Conservation (phyloP, 2,329 filamentous ascomycete genomes). For the Pseudopithomyces maydicus region DNA sequence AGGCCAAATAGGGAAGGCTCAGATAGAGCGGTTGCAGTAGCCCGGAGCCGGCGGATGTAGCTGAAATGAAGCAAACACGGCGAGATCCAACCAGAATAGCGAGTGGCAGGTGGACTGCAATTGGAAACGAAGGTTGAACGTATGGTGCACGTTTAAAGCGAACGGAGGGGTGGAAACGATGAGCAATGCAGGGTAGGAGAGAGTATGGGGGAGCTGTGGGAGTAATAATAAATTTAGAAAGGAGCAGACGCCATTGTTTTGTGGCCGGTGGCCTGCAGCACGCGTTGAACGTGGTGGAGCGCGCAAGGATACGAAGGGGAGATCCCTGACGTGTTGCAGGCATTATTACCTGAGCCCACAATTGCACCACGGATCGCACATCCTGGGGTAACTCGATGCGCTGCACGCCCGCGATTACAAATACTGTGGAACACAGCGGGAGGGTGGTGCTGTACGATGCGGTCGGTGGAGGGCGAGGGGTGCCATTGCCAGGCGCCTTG, state of each 20-base stretch:
- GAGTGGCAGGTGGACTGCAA: conserved; percentile 8
- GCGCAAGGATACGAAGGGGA: conserved; percentile 26
- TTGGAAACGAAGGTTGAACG: conserved; percentile 21
- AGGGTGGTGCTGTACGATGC: conserved; percentile 33
- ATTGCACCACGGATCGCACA: conserved; percentile 31
- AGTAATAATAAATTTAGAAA: conserved; percentile 41
- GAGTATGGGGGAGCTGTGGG: conserved; percentile 35
- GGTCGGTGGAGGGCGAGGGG: conserved; percentile 22
- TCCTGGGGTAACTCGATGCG: conserved; percentile 22
- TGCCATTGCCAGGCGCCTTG: neutral
- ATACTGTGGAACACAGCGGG: conserved; percentile 24
- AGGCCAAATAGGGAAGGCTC: conserved; percentile 26
- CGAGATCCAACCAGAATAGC: conserved; percentile 2
- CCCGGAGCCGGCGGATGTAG: conserved; percentile 23
- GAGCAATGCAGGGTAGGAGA: conserved; percentile 26
- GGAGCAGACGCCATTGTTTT: conserved; percentile 37
- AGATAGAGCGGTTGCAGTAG: conserved; percentile 38
- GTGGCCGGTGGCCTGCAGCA: conserved; percentile 36
- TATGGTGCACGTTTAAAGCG: conserved; percentile 23
- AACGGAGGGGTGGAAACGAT: conserved; percentile 27
- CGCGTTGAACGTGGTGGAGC: conserved; percentile 40
- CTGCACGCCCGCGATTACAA: conserved; percentile 9
- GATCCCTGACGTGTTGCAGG: conserved; percentile 37
- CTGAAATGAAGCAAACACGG: conserved; percentile 25
- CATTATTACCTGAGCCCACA: conserved; percentile 31